phyloP scores from a whole-genome alignment of 306 rosid species.

The Cicer pinnatifidum region DNA sequence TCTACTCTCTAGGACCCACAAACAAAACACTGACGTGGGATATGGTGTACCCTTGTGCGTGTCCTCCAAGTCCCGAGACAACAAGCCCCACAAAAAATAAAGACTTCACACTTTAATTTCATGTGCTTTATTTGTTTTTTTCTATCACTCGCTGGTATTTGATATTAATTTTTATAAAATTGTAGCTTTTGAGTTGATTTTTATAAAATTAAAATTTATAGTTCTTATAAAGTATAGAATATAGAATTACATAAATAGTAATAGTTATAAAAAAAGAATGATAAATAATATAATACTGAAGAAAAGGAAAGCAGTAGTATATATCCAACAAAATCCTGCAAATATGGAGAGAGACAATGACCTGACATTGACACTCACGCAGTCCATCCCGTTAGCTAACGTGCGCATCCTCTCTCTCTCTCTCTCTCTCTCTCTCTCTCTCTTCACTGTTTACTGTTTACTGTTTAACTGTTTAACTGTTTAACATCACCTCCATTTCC shows the following conservation, averaged over 20 bases:
- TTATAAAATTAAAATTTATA: too few species aligned
- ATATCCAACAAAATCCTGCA: constrained; percentile 17
- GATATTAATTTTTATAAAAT: too few species aligned
- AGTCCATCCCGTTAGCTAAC: constrained; percentile 20
- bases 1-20: not conserved
- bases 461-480: too few species aligned
- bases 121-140: too few species aligned
- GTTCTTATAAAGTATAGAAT: too few species aligned
- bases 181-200: too few species aligned
- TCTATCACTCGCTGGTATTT: too few species aligned
- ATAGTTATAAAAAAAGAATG: too few species aligned
- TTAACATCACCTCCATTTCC: too few species aligned
- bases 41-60: constrained; percentile 7
- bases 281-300: too few species aligned
- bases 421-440: not conserved
- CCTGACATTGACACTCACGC: constrained; percentile 25
- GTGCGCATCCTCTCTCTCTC: constrained; percentile 34
- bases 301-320: not conserved
- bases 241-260: too few species aligned
- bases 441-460: too few species aligned
- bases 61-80: constrained; percentile 41
- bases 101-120: not conserved
- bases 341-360: constrained; percentile 28
- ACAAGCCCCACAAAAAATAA: constrained; percentile 1
- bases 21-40: constrained; percentile 27